Percentiles rank a stretch among this genome's conserved stretches.
These are phyloP conservation scores for Lentinula detonsa DNA, from an alignment of 768 basidiomycete species.

Conservation along the genomic window DNA sequence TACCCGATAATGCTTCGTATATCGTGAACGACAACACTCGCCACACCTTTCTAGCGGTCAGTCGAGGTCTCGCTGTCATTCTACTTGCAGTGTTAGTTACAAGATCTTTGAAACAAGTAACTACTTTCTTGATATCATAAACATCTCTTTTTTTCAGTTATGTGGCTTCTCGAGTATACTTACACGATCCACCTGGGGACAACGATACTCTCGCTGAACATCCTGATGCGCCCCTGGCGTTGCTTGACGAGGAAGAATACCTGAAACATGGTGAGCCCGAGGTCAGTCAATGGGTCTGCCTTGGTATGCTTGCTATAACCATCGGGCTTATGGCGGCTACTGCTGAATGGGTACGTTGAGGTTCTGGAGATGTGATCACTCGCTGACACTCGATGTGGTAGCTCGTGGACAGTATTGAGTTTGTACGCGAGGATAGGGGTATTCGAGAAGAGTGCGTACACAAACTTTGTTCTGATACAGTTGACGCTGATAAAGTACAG, in stretches of 20 bases:
- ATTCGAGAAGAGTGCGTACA: slow-evolving; percentile 48
- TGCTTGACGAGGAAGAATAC: slow-evolving; percentile 32
- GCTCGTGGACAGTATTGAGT: slow-evolving; percentile 62
- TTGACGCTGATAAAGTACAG: slow-evolving; percentile 21
- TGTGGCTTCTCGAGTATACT: slow-evolving; percentile 58
- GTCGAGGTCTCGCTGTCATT: slow-evolving; percentile 58
- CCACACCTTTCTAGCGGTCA: slow-evolving; percentile 48
- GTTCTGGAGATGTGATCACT: neutral
- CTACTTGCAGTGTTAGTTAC: slow-evolving; percentile 50
- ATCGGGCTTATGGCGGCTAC: slow-evolving; percentile 63
- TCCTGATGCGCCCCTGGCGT: slow-evolving; percentile 37
- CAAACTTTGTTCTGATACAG: neutral
- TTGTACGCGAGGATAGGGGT: slow-evolving; percentile 32
- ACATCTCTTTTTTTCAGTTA: slow-evolving; percentile 34
- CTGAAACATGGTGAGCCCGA: slow-evolving; percentile 39
- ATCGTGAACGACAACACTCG: slow-evolving; percentile 40
- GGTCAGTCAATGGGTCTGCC: slow-evolving; percentile 59
- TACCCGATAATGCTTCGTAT: slow-evolving; percentile 12
- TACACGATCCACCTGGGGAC: slow-evolving; percentile 66
- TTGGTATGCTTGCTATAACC: slow-evolving; percentile 42
- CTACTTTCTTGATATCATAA: neutral
- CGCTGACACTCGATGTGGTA: slow-evolving; percentile 14
- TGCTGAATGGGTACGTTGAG: slow-evolving; percentile 57
- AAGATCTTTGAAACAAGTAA: neutral
- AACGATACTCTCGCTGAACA: slow-evolving; percentile 35